Evolutionary conservation across 2,329 filamentous ascomycete genomes (phyloP), one percentile per base, ranked within the genome.

Genomic region (Claviceps quebecensis): DNA sequence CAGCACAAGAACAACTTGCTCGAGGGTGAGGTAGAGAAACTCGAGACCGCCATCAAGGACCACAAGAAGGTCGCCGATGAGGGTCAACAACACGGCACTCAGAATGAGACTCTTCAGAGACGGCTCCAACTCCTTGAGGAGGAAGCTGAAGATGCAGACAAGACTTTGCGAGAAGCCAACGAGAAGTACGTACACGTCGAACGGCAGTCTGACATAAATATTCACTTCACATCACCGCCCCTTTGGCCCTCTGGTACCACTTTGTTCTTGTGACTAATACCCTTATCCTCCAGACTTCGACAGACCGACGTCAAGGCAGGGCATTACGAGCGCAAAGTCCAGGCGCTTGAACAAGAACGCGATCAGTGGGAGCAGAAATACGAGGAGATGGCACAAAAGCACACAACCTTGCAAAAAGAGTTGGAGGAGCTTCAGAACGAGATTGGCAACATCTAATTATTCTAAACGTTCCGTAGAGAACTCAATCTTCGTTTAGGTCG

Each of bases 301-400:
- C 90, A 95, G 76, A 96, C 93, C 74, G 93, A 98, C 69, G 89
- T 97, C 74, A 97, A 97, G 80, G 90, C 91, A 65, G 93, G 91
- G 64, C 91, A 98, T 77, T 97, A 91, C 73, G 93, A 98, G 77
- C 93, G 93, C 74, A 97, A 97, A 79, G 93, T 97, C 61, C 88
- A 96, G 72, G 91, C 93, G 63, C 83, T 96, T 65, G 93, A 98
- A 75, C 77, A 81, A 65, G 81, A 90, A 69, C 86, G 87, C 64
- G 89, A 96, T 72, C 82, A 90, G 71, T 96, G 90, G 90, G 93
- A 97, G 77, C 69, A 78, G 71, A 97, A 98, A 78, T 97, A 94
- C 75, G 93, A 97, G 74, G 91, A 97, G 70, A 94, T 95, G 85
- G 71, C 84, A 62, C 86, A 90, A 81, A 95, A 96, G 75, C 86